Conservation (phyloP, 192 early-diverging fungal genomes). For the Backusella australiensis region DNA sequence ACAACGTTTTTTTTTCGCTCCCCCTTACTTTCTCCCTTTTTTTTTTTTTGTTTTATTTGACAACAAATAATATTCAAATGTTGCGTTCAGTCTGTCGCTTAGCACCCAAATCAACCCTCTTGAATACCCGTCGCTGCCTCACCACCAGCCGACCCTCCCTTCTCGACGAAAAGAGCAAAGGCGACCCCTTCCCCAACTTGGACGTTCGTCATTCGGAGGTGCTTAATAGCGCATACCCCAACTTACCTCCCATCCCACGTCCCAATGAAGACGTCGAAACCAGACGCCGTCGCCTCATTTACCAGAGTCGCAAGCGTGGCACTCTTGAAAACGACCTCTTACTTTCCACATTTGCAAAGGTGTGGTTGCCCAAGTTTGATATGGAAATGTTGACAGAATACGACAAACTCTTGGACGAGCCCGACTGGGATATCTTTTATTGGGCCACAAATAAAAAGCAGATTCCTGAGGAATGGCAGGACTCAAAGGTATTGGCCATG, state of each 20-base stretch:
- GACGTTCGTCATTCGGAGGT: conserved; percentile 32
- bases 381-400: conserved; percentile 66
- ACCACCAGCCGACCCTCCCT: not conserved
- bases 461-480: conserved; percentile 50
- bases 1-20: not conserved
- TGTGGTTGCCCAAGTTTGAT: conserved; percentile 53
- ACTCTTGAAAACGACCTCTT: conserved; percentile 93
- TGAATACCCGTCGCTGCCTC: not conserved
- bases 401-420: conserved; percentile 80
- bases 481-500: conserved; percentile 54
- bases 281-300: conserved; percentile 81
- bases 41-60: not conserved
- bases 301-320: conserved; percentile 88
- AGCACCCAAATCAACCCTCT: not conserved
- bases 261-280: conserved; percentile 62
- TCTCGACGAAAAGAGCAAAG: not conserved
- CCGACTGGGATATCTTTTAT: conserved; percentile 98
- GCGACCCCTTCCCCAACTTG: conserved; percentile 38
- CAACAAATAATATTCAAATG: not conserved
- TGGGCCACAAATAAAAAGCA: conserved; percentile 75
- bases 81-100: not conserved
- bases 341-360: conserved; percentile 82
- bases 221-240: conserved; percentile 27
- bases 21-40: not conserved
- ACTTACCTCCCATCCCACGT: conserved; percentile 57